Conservation (phyloP, 495 filamentous ascomycete genomes). For the Terfezia boudieri region DNA sequence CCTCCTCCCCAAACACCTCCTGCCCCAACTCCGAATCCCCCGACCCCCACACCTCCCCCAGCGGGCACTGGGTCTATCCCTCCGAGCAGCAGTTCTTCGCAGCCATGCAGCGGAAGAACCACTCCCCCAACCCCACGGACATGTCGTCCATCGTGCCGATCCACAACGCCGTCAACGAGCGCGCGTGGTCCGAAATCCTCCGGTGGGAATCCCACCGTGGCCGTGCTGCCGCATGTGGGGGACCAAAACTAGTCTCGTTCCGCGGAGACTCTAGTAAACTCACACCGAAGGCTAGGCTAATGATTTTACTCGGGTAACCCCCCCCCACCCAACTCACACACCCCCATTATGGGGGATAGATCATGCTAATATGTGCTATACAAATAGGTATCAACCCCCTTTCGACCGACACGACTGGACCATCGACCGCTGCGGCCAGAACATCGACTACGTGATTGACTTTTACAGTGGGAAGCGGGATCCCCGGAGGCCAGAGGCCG, state of each 20-base stretch:
- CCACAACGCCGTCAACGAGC: constrained; percentile 91
- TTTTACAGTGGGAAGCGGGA: constrained; percentile 68
- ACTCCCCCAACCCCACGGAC: constrained; percentile 36
- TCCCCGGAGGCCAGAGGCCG: constrained; percentile 30
- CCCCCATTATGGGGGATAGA: too few relatives aligned
- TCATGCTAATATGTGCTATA: not conserved
- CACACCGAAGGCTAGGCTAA: constrained; percentile 62
- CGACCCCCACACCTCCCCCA: constrained; percentile 18
- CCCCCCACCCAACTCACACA: not conserved
- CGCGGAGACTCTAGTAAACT: constrained; percentile 47
- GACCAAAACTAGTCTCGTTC: constrained; percentile 68
- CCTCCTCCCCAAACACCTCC: constrained; percentile 21
- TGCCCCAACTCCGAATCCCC: constrained; percentile 19
- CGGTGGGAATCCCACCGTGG: constrained; percentile 43
- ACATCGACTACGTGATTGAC: constrained; percentile 89
- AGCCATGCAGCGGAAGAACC: constrained; percentile 67
- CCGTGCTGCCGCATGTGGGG: constrained; percentile 37
- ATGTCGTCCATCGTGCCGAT: constrained; percentile 87
- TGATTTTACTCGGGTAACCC: constrained; percentile 42
- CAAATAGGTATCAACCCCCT: constrained; percentile 45
- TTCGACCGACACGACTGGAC: constrained; percentile 98
- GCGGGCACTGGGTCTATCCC: constrained; percentile 90
- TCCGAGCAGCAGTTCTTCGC: constrained; percentile 92
- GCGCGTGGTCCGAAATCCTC: constrained; percentile 64
- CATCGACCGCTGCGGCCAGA: constrained; percentile 74